Evolutionary conservation across 208 protist genomes (phyloP).

Genomic region (Acanthamoeba lugdunensis): DNA sequence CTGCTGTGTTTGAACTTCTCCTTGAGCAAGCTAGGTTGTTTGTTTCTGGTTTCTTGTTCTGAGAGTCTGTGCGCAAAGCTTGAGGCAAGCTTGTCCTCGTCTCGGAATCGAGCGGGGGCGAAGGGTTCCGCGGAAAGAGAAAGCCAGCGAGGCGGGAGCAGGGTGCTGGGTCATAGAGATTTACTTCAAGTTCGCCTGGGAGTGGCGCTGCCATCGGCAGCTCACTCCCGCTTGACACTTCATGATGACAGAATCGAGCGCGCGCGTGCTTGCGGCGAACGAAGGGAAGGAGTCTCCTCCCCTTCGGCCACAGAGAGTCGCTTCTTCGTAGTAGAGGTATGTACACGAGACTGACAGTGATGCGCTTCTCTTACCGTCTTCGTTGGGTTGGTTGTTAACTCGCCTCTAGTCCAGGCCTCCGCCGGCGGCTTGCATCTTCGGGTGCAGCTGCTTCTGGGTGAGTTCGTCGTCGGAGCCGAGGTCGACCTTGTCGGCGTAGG

Average conservation of each 20-base stretch:
- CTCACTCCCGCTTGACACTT: neutral
- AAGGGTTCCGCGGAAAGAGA: too few relatives aligned
- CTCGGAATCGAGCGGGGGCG: too few relatives aligned
- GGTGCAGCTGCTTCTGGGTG: neutral
- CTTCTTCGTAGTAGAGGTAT: neutral
- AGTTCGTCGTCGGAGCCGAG: constrained; percentile 50
- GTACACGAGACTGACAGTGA: neutral
- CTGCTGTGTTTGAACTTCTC: neutral
- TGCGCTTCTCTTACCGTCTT: too few relatives aligned
- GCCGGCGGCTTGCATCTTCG: neutral
- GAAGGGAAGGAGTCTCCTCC: neutral
- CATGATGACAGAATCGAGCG: neutral
- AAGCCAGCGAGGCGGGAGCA: too few relatives aligned
- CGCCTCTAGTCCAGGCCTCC: neutral
- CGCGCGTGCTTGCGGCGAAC: neutral
- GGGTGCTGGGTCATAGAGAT: too few relatives aligned
- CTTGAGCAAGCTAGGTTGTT: neutral
- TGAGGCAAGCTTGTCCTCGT: too few relatives aligned
- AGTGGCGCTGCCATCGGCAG: neutral
- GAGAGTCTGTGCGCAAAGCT: too few relatives aligned
- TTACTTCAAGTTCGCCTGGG: too few relatives aligned
- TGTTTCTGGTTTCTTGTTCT: too few relatives aligned
- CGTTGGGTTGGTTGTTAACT: too few relatives aligned
- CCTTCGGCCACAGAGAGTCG: too few relatives aligned
- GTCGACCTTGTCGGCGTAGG: constrained; percentile 48